phyloP scores from a whole-genome alignment of 2,329 filamentous ascomycete species.

The Paramyrothecium sp. region DNA sequence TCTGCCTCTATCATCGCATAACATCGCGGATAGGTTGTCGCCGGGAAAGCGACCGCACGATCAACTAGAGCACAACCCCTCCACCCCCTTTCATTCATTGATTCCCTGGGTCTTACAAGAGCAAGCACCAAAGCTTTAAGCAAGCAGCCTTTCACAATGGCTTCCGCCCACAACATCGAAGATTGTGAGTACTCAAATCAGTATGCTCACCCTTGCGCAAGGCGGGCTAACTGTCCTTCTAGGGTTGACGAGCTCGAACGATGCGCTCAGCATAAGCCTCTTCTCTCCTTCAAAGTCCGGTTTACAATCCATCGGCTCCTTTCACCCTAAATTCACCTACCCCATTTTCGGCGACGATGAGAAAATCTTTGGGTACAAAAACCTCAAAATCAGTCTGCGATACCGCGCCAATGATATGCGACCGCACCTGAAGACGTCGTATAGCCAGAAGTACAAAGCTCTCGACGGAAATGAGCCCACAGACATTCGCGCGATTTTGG shows the following conservation, averaged over 20 bases:
- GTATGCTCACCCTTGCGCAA: conserved; percentile 1
- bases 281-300: conserved; percentile 47
- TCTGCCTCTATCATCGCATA: too few relatives aligned
- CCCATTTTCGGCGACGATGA: conserved; percentile 93
- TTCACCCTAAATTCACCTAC: conserved; percentile 87
- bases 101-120: too few relatives aligned
- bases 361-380: conserved; percentile 85
- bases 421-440: conserved; percentile 71
- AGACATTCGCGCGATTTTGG: conserved; percentile 65
- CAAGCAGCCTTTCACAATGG: conserved; percentile 17
- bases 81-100: too few relatives aligned
- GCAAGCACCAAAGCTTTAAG: too few relatives aligned
- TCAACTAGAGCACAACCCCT: too few relatives aligned
- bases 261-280: conserved; percentile 62
- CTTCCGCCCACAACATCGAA: conserved; percentile 24
- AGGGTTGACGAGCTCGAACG: conserved; percentile 62
- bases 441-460: conserved; percentile 67
- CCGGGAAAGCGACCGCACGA: too few relatives aligned
- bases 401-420: conserved; percentile 71
- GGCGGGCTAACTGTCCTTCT: conserved; percentile 12
- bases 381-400: conserved; percentile 71
- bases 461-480: conserved; percentile 67
- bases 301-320: conserved; percentile 61
- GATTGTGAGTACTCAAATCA: conserved; percentile 27
- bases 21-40: too few relatives aligned